Percentiles rank a stretch among this genome's conserved stretches.
Conservation (phyloP, 305 asterid species). For the Fraxinus dipetala region DNA sequence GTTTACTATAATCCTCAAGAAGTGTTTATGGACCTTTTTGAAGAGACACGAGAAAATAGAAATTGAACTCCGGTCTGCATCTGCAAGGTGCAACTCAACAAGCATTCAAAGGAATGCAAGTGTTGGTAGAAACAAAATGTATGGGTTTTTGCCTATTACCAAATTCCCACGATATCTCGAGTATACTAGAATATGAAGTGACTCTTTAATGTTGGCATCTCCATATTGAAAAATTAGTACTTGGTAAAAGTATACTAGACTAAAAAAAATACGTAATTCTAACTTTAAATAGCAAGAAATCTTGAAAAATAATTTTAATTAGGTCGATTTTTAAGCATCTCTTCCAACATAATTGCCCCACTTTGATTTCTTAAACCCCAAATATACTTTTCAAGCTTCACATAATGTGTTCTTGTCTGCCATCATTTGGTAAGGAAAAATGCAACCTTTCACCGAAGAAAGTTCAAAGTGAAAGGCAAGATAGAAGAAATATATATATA, state of each 20-base stretch:
- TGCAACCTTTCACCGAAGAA: slow-evolving; percentile 37
- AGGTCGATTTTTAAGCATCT: slow-evolving; percentile 10
- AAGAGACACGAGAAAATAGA: neutral
- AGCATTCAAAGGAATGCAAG: neutral
- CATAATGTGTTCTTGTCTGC: slow-evolving; percentile 42
- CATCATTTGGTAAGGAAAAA: slow-evolving; percentile 41
- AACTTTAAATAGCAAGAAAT: slow-evolving; percentile 44
- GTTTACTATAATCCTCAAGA: neutral
- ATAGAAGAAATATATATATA: neutral
- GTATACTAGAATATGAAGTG: neutral
- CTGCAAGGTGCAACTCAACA: neutral
- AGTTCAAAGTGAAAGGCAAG: slow-evolving; percentile 41
- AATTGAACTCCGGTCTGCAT: neutral
- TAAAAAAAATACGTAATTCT: slow-evolving; percentile 25
- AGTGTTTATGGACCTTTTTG: neutral
- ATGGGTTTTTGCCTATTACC: neutral
- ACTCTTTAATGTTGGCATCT: slow-evolving; percentile 23
- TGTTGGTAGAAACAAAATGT: neutral
- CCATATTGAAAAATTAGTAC: neutral
- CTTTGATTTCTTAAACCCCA: slow-evolving; percentile 17
- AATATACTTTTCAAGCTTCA: slow-evolving; percentile 29
- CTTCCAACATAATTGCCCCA: slow-evolving; percentile 38
- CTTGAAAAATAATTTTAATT: slow-evolving; percentile 25
- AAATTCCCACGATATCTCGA: neutral
- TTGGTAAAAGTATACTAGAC: neutral